Evolutionary conservation across 768 basidiomycete genomes (phyloP), one percentile per base, ranked within the genome.

Genomic region (Pleurotus djamor): DNA sequence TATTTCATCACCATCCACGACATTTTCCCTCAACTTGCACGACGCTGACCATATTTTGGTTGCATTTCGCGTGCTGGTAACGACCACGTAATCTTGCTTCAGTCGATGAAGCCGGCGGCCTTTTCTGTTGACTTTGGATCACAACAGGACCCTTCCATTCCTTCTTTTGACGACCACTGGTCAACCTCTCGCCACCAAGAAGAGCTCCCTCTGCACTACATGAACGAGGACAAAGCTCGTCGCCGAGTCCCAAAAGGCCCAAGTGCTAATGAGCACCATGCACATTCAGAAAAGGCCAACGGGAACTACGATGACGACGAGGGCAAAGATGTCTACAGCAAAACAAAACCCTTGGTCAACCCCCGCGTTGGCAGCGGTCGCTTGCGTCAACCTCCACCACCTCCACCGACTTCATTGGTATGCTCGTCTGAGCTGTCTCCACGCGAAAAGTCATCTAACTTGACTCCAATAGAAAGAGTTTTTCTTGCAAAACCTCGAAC

Each of bases 401-500:
- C 90, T 0, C 89, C 91, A 32, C 80, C 86, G 28, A 86, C 88
- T 3, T 85, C 83, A 28, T 76, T 86, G 55, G 84, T 86, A 68
- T 77, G 38, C 55, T 45, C 33, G 32, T 49, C 45, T 38, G 36
- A 59, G 16, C 7, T 47, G 17, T 35, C 43, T 6, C 13, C 37
- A 7, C 48, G 17, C 58, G 21, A 28, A 28, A 28, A 60, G 57
- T 60, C 60, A 12, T 35, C 13, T 14, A 8, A 47, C 58, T 61
- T 63, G 59, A 60, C 56, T 65, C 54, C 17, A 44, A 12, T 47
- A 93, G 90, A 75, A 77, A 68, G 91, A 94, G 71, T 91, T 92
- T 71, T 67, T 92, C 52, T 72, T 83, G 57, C 91, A 94, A 79
- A 92, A 94, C 73, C 74, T 84, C 55, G 91, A 93, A 64, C 85